phyloP scores from a whole-genome alignment of 2,329 filamentous ascomycete genomes.

The Cordyceps cicadae region DNA sequence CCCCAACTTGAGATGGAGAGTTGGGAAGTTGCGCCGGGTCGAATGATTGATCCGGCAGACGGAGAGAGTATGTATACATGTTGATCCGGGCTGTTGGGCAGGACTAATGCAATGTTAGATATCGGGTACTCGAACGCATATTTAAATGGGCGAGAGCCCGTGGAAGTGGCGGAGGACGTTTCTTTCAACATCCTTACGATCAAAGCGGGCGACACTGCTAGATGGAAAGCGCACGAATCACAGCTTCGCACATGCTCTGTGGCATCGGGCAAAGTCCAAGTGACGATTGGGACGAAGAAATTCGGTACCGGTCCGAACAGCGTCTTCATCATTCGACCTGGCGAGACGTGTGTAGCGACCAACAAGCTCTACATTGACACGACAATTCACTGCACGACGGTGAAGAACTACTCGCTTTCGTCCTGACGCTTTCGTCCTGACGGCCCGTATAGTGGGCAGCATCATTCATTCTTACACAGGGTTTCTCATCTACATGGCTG shows the following conservation, averaged over 20 bases:
- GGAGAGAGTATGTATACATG: slow-evolving; percentile 27
- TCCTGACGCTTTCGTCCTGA: slow-evolving; percentile 2
- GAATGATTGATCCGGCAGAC: slow-evolving; percentile 22
- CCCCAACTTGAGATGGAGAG: slow-evolving; percentile 29
- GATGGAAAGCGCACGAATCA: slow-evolving; percentile 22
- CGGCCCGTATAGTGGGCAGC: too few species aligned
- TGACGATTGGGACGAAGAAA: slow-evolving; percentile 28
- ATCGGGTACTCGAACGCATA: slow-evolving; percentile 37
- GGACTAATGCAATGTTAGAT: slow-evolving; percentile 20
- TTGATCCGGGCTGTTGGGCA: neutral
- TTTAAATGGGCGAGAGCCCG: slow-evolving; percentile 27
- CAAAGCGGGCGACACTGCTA: slow-evolving; percentile 29
- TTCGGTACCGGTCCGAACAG: slow-evolving; percentile 37
- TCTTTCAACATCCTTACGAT: slow-evolving; percentile 33
- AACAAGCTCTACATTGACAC: slow-evolving; percentile 39
- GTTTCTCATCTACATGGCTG: neutral
- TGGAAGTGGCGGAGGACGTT: slow-evolving; percentile 29
- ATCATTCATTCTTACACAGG: neutral
- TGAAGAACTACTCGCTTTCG: slow-evolving; percentile 18
- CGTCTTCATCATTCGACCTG: slow-evolving; percentile 34
- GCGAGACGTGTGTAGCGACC: slow-evolving; percentile 28
- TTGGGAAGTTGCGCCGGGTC: slow-evolving; percentile 39
- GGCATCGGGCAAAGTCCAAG: slow-evolving; percentile 31
- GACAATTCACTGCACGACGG: slow-evolving; percentile 32
- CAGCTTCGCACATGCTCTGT: slow-evolving; percentile 33